Conservation (phyloP, 2,329 filamentous ascomycete genomes). For the Aspergillus ustus region DNA sequence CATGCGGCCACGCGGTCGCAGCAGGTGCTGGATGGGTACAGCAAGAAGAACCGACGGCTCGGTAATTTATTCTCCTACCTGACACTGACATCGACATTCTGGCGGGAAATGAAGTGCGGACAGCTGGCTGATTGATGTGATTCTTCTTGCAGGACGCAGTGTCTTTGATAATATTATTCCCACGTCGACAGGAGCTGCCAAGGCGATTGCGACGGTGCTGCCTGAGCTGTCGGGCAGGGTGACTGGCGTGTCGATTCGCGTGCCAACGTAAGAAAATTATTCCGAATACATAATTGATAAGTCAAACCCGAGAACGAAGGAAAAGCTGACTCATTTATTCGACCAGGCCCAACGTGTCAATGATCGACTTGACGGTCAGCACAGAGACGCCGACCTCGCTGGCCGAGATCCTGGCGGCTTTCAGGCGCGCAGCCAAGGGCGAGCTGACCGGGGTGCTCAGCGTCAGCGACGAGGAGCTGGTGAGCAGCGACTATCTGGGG, state of each 20-base stretch:
- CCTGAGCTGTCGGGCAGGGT: slow-evolving; percentile 92
- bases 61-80: slow-evolving; percentile 20
- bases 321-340: background rate
- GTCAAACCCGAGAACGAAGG: background rate
- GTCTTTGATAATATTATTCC: slow-evolving; percentile 97
- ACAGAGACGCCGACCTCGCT: slow-evolving; percentile 72
- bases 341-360: slow-evolving; percentile 76
- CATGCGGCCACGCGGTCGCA: slow-evolving; percentile 39
- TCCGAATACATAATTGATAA: too few species aligned
- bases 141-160: slow-evolving; percentile 66
- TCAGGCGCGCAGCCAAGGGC: slow-evolving; percentile 47
- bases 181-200: slow-evolving; percentile 90
- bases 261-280: slow-evolving; percentile 77
- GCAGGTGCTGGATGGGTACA: slow-evolving; percentile 40
- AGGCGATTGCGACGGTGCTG: slow-evolving; percentile 96
- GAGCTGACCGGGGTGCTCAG: slow-evolving; percentile 68
- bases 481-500: slow-evolving; percentile 85
- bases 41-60: slow-evolving; percentile 39
- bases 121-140: background rate
- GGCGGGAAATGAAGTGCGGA: background rate
- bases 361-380: slow-evolving; percentile 87
- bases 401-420: slow-evolving; percentile 30
- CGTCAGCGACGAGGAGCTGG: slow-evolving; percentile 89
- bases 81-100: too few species aligned
- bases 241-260: slow-evolving; percentile 94